Evolutionary conservation across 73 alveolate genomes (phyloP), one percentile per base, ranked within the genome.

Genomic region (Loxodes magnus): DNA sequence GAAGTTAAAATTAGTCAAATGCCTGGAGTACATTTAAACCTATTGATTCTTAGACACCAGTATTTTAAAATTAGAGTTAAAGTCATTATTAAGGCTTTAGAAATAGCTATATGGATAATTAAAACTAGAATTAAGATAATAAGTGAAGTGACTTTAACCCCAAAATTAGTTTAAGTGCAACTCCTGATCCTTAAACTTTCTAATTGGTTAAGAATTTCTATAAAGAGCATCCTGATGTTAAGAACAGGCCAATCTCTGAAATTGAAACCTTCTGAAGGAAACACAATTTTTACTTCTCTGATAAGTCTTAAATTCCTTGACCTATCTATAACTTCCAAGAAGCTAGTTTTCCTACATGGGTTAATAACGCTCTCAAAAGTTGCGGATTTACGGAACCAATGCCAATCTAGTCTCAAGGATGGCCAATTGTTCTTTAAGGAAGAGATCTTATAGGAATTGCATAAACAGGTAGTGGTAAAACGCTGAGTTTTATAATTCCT

Each of bases 381-480:
- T 37, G 43, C 5, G 26, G 26, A 2, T 46, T 46, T 24, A 41
- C 7, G 2, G 26, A 9, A 5, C 59, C 59, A 22, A 46, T 41
- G n/a, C 39, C 51, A 10, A 46, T 46, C 46, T 41, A 46, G 27
- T 25, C 43, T 19, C 59, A 46, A 46, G 59, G 59, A 16, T 46
- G 59, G 59, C 96, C 98, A 3, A 49, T 82, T 20, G 71, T 78
- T 24, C 77, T 90, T 65, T 57, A 87, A 34, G 98, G 98, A 3
- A 68, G 81, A 50, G 98, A 90, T 70, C 63, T 88, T 24, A 73
- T 90, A 16, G 98, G 98, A 25, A 82, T 90, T 30, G 92, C 96
- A 3, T 77, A 90, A 48, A 90, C 98, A 5, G 98, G 98, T 3
- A 73, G 94, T 26, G 98, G 98, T 4, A 90, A 90, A 66, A 90